Base-by-base conservation (phyloP, 257 asterid species). In the Eustoma russellianum region DNA sequence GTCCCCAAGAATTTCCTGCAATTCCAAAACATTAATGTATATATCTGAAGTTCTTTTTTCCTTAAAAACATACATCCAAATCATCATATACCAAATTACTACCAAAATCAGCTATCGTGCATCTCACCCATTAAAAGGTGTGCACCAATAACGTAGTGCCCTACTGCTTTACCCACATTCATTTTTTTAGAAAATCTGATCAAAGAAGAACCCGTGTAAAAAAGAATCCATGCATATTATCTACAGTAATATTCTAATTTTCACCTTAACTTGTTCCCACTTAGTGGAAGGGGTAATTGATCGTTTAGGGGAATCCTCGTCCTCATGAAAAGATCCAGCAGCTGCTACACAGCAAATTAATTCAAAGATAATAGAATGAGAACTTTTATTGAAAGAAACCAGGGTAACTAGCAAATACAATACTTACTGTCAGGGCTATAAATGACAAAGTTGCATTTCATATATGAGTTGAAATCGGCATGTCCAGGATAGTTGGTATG, bases 401-500 rank as follows among this genome's bases (percentile, higher is more conserved):
- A 28, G 11, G 28, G 9, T 8, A 16, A 52, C 8, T 51, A 1
- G 38, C 12, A 34, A 16, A 50, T 33, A 43, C 10, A 19, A 40
- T 55, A 64, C 86, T 67, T 62, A 85, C 93, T 15, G 60, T 79
- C 83, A 48, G 78, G 69, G 54, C 64, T 64, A 63, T 60, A 48
- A 50, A 83, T 74, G 60, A 80, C 79, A 73, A 86, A 86, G 62
- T 86, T 86, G 78, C 94, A 83, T 69, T 86, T 86, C 82, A 80
- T 81, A 67, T 86, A 86, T 40, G 91, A 76, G 72, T 86, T 83
- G 76, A 86, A 86, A 83, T 86, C 91, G 9, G 90, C 84, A 64
- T 86, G 94, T 54, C 95, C 95, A n/a, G 95, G 94, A 69, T 83
- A 86, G 81, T 86, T 86, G 12, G 94, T 80, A 51, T 86, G 95